Evolutionary conservation across 371 early-diverging fungal genomes (phyloP), one percentile per base, ranked within the genome.

Genomic region (Mucor plumbeus): DNA sequence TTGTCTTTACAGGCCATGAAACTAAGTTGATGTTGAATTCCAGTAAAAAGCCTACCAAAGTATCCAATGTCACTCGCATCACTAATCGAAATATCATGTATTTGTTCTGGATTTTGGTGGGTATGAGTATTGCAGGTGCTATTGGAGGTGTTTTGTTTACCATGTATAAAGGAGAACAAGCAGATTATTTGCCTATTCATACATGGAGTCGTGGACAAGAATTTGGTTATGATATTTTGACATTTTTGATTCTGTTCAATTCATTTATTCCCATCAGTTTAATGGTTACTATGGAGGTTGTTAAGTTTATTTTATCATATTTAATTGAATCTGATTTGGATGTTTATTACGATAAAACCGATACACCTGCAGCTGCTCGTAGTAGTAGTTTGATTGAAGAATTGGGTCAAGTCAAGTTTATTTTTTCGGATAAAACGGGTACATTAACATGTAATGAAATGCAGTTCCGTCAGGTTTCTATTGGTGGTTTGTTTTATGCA

Each of bases 351-450:
- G 84, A 86, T 11, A 69, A 71, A 15, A 79, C 85, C 3, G 85
- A 91, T 61, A 85, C 88, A 10, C 84, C 89, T 6, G 93, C 92
- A 1, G 81, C 81, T 63, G 91, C 91, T 1, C 85, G 92, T 35
- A 94, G 93, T 36, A 88, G 90, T 14, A 89, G 88, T 35, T 76
- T 94, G 34, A 88, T 91, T 65, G 97, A 97, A 75, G 96, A 97
- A 67, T 80, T 96, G 13, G 98, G 96, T 8, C 91, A 92, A 74
- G 92, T 99, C 65, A 93, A 95, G 58, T 96, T 95, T 76, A 89
- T 99, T 50, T 93, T 99, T 62, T 92, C 95, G 43, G 99, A 99
- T 80, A 99, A 99, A 83, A 99, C 91, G 0, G 91, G 91, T 1
- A 91, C 91, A 3, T 68, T 91, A 56, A 91, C 91, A 0, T 83